These are phyloP conservation scores for Ceratocystis albifundus DNA, from an alignment of 2,329 filamentous ascomycete species.

Conservation along the genomic window DNA sequence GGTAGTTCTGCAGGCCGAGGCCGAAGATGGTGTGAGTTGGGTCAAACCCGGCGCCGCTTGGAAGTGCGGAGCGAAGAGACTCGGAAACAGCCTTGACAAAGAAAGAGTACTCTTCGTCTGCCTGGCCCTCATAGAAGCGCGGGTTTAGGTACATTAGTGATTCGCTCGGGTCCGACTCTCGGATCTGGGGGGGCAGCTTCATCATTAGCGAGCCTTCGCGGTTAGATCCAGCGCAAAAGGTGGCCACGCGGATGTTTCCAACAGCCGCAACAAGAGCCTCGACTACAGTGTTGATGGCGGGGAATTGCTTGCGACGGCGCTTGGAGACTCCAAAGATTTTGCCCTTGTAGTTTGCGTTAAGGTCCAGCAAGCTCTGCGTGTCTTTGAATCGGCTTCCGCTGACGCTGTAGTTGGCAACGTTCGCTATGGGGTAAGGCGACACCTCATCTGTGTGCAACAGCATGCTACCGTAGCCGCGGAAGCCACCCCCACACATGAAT, in stretches of 20 bases:
- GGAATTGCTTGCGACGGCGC: constrained; percentile 66
- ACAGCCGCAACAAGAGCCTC: constrained; percentile 59
- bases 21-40: constrained; percentile 34
- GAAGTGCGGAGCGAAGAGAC: constrained; percentile 35
- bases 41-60: constrained; percentile 28
- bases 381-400: constrained; percentile 48
- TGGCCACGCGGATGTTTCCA: constrained; percentile 58
- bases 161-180: constrained; percentile 53
- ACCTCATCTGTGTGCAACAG: constrained; percentile 67
- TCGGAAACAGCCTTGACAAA: constrained; percentile 32
- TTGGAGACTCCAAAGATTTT: constrained; percentile 70
- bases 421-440: constrained; percentile 69
- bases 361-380: constrained; percentile 40
- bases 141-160: constrained; percentile 28
- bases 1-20: constrained; percentile 35
- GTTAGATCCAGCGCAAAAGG: constrained; percentile 81
- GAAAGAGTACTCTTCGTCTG: constrained; percentile 26
- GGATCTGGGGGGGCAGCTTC: constrained; percentile 47
- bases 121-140: constrained; percentile 1
- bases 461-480: constrained; percentile 81
- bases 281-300: constrained; percentile 72
- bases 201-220: constrained; percentile 72
- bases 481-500: constrained; percentile 82
- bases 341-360: constrained; percentile 40
- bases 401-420: constrained; percentile 68